These are phyloP conservation scores for maize (Zea mays) DNA, from an alignment of 176 grass and related monocot species.

Conservation along the genomic window Zm-B73-REFERENCE-NAM-5.0 NC_050100.1:30993501-30994000, in stretches of 20 bases:
- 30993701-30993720: neutral
- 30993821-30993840: neutral
- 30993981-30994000: neutral
- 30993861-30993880: slow-evolving; percentile 23
- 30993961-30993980: neutral
- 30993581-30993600: neutral
- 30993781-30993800: neutral
- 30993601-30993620: neutral
- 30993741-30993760: neutral
- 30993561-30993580: neutral
- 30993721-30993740: neutral
- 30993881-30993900: neutral
- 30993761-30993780: neutral
- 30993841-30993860: neutral
- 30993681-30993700: neutral
- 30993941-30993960: neutral
- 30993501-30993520: neutral
- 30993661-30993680: neutral
- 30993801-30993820: slow-evolving; percentile 1
- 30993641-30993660: neutral
- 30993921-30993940: neutral
- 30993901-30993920: neutral
- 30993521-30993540: neutral
- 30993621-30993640: neutral
- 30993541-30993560: neutral